A percentile compares a stretch with the other conserved stretches of the same genome.
Evolutionary conservation across 2,329 filamentous ascomycete genomes (phyloP).

Genomic region (Calonectria montana): DNA sequence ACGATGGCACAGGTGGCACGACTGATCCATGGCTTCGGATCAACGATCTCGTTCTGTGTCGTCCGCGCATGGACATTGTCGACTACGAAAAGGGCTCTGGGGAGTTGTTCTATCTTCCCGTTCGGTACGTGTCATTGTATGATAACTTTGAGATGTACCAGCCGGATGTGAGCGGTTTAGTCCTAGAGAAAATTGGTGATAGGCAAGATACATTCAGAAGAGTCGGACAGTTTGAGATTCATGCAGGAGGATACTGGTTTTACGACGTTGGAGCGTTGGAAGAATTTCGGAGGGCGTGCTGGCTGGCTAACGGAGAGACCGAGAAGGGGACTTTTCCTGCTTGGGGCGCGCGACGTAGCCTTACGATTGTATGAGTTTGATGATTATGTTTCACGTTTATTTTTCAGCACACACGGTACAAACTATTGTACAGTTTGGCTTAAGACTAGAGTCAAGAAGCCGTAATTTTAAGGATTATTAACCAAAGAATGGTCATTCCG

Average conservation of each 20-base stretch:
- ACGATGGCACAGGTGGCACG: background rate
- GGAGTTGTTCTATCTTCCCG: background rate
- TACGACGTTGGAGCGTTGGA: background rate
- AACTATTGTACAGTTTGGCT: too few relatives aligned
- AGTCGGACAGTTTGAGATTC: background rate
- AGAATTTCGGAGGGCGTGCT: background rate
- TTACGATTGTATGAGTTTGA: conserved; percentile 3
- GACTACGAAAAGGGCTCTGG: background rate
- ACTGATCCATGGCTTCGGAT: background rate
- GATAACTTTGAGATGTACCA: background rate
- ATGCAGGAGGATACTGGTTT: background rate
- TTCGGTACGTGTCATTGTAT: background rate
- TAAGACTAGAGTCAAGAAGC: too few relatives aligned
- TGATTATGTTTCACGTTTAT: background rate
- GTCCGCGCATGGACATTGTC: background rate
- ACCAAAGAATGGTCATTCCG: too few relatives aligned
- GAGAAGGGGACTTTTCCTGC: background rate
- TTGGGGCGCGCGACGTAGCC: background rate
- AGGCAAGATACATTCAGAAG: background rate
- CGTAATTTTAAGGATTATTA: too few relatives aligned
- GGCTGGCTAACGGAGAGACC: background rate
- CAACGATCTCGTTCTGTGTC: background rate
- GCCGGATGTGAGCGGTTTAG: background rate
- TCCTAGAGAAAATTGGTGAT: background rate
- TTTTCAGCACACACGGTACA: too few relatives aligned